Percentiles rank a stretch among this genome's conserved stretches.
phyloP scores from a whole-genome alignment of 1,284 basidiomycete genomes.

The Ganoderma lucidum region DNA sequence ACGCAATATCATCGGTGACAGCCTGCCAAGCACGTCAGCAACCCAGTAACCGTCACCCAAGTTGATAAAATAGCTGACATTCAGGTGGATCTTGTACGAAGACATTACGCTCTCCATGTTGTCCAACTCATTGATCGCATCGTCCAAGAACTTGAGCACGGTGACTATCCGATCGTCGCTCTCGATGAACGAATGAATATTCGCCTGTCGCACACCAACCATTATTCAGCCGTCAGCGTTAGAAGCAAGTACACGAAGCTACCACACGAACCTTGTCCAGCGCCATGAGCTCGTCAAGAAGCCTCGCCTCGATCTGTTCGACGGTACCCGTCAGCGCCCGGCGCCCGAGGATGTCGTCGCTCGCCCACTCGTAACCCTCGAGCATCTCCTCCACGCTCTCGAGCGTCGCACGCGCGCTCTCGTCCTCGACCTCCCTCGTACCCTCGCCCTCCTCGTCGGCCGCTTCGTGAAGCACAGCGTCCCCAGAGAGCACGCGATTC shows the following conservation, averaged over 20 bases:
- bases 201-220: slow-evolving; percentile 70
- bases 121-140: slow-evolving; percentile 86
- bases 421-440: slow-evolving; percentile 73
- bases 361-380: slow-evolving; percentile 96
- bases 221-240: background rate
- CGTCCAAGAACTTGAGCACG: slow-evolving; percentile 91
- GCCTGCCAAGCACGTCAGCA: slow-evolving; percentile 59
- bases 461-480: slow-evolving; percentile 42
- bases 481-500: slow-evolving; percentile 75
- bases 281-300: slow-evolving; percentile 89
- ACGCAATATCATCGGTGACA: slow-evolving; percentile 93
- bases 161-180: slow-evolving; percentile 86
- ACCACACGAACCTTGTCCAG: slow-evolving; percentile 86
- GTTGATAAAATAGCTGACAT: slow-evolving; percentile 61
- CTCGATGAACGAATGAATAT: slow-evolving; percentile 97
- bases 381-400: slow-evolving; percentile 97
- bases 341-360: slow-evolving; percentile 70
- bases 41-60: slow-evolving; percentile 11
- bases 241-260: background rate
- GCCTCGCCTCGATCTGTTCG: slow-evolving; percentile 87
- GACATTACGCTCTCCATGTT: slow-evolving; percentile 87
- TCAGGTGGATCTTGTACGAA: slow-evolving; percentile 93
- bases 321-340: slow-evolving; percentile 76
- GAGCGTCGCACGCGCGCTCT: slow-evolving; percentile 82
- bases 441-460: slow-evolving; percentile 48